These are phyloP conservation scores for Tricholoma saponaceum DNA, from an alignment of 768 basidiomycete species.

Conservation along the genomic window DNA sequence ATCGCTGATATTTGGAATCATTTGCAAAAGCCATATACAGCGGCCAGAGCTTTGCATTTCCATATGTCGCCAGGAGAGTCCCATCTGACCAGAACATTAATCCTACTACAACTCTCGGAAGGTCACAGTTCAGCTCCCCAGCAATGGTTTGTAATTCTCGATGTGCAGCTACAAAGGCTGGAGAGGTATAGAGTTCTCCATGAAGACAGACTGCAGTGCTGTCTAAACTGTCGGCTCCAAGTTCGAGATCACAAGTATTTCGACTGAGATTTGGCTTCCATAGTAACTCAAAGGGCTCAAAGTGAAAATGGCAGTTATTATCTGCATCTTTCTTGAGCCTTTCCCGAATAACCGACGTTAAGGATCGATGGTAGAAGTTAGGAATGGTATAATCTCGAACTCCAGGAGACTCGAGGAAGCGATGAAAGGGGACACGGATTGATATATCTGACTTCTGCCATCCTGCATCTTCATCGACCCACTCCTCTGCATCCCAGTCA, in stretches of 20 bases:
- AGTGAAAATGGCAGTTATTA: conserved; percentile 10
- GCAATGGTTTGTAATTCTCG: background rate
- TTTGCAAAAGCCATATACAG: conserved; percentile 30
- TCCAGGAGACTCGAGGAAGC: background rate
- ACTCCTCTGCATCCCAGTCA: background rate
- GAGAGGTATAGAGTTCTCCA: conserved; percentile 15
- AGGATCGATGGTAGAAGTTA: conserved; percentile 16
- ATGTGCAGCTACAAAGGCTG: conserved; percentile 11
- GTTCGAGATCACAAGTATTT: background rate
- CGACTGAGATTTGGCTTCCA: conserved; percentile 5
- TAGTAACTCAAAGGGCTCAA: conserved; percentile 15
- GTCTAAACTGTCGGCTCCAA: background rate
- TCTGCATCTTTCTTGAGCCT: conserved; percentile 5
- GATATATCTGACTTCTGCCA: conserved; percentile 11
- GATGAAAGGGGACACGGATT: conserved; percentile 9
- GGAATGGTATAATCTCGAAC: background rate
- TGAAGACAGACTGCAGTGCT: conserved; percentile 3
- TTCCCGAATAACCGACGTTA: conserved; percentile 12
- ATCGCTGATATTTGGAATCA: too few relatives aligned
- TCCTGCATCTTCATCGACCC: conserved; percentile 11
- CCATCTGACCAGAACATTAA: conserved; percentile 28
- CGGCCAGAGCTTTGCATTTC: conserved; percentile 28
- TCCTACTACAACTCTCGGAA: too few relatives aligned
- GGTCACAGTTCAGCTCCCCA: conserved; percentile 9
- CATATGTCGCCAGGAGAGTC: conserved; percentile 25